A percentile compares a stretch with the other conserved stretches of the same genome.
phyloP scores from a whole-genome alignment of 805 yeast species.

The Candida bentonensis region DNA sequence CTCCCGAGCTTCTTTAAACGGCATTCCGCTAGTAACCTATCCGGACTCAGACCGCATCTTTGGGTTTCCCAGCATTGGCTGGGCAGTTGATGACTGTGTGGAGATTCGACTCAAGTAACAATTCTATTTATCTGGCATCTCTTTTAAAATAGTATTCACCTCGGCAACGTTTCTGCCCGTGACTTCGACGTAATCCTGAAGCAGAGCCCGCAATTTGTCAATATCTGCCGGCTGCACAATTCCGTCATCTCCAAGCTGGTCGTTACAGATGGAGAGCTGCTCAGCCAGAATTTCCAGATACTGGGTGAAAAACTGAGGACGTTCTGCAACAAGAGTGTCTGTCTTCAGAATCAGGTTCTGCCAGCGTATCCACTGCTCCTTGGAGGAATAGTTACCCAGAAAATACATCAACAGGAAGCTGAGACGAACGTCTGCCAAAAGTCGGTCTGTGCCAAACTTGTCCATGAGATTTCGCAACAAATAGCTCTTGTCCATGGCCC shows the following conservation, averaged over 20 bases:
- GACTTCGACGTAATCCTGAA: not conserved
- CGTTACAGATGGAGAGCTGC: no score
- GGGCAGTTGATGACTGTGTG: not conserved
- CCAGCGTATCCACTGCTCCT: constrained; percentile 48
- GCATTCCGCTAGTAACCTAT: not conserved
- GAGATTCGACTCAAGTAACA: not conserved
- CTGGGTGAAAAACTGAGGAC: constrained; percentile 17
- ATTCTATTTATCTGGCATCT: not conserved
- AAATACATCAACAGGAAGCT: constrained; percentile 34
- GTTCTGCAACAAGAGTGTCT: constrained; percentile 15
- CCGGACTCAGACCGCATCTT: not conserved
- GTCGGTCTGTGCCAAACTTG: constrained; percentile 16
- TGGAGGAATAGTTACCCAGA: constrained; percentile 50
- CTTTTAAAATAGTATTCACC: not conserved
- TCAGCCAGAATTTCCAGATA: constrained; percentile 21
- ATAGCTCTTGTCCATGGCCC: constrained; percentile 50
- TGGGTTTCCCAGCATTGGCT: not conserved
- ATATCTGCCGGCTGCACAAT: no score
- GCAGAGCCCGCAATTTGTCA: no score
- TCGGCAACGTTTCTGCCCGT: not conserved
- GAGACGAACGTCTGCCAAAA: constrained; percentile 43
- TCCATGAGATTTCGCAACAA: constrained; percentile 27
- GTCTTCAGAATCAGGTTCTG: constrained; percentile 30
- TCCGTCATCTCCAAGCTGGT: no score
- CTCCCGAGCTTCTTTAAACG: not conserved